Conservation (phyloP, 2,329 filamentous ascomycete genomes). For the Aschersonia sp. region DNA sequence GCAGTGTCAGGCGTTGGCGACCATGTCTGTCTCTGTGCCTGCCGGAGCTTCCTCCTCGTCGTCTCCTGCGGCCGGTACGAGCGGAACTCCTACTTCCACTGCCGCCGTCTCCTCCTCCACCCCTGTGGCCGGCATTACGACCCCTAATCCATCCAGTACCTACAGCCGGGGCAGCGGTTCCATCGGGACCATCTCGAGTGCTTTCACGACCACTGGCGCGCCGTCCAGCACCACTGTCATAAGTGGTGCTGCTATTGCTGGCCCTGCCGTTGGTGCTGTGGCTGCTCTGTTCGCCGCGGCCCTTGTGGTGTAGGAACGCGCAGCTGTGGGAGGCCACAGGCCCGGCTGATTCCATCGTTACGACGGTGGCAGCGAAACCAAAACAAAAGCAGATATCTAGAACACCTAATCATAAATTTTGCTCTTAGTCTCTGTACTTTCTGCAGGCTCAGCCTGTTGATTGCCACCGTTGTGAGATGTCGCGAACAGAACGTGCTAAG, state of each 20-base stretch:
- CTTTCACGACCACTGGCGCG: not conserved
- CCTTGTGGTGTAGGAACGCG: constrained; percentile 15
- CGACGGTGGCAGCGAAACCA: no score
- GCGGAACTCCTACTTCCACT: constrained; percentile 4
- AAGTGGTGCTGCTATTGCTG: constrained; percentile 1
- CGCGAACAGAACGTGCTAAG: no score
- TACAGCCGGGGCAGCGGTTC: not conserved
- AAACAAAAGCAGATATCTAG: no score
- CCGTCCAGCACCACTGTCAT: not conserved
- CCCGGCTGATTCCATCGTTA: no score
- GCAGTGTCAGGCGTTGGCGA: constrained; percentile 12
- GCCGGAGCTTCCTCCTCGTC: constrained; percentile 2
- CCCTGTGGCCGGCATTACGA: not conserved
- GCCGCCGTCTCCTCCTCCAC: constrained; percentile 2
- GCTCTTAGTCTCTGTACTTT: no score
- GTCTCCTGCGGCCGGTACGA: not conserved
- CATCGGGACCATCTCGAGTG: not conserved
- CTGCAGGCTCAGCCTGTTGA: no score
- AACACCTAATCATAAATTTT: no score
- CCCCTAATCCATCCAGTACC: not conserved
- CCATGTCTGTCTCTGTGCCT: constrained; percentile 1
- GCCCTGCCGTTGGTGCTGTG: constrained; percentile 11
- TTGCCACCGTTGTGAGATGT: no score
- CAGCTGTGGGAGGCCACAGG: no score
- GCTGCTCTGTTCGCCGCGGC: constrained; percentile 16